Base-by-base conservation (phyloP, 1,284 basidiomycete genomes). In the Farysia itapuensis region DNA sequence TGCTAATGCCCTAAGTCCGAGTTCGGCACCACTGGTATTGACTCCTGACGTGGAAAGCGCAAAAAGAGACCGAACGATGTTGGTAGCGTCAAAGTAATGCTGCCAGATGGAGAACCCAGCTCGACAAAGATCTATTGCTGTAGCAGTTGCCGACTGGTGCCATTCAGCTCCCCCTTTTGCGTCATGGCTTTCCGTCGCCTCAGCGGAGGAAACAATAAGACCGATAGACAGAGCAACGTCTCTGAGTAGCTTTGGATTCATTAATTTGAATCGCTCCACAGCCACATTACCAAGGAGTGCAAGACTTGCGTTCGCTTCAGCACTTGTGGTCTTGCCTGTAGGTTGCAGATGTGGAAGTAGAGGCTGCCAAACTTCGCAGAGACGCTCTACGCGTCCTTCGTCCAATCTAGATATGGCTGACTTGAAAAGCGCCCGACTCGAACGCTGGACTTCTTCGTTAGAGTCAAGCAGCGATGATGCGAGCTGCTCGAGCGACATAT, bases 41-140 rank as follows among this genome's bases (percentile, higher is more conserved):
- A 87, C 87, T 67, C 90, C 90, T 37, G 84, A 81, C 15, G 90
- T 91, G 0, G 91, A 86, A 14, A 96, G 82, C 14, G 80, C 82
- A 75, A 95, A 95, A 5, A 98, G 81, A 0, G 86, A 84, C 1
- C 93, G 86, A 16, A 98, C 81, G 46, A 96, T 85, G 52, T 87
- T 86, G 80, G 92, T 88, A 0, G 91, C 86, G 65, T 98, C 93
- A 43, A 93, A 83, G 68, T 93, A 93, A 61, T 92, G 86, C 74
- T 94, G 92, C 90, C 92, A 97, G 32, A 91, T 86, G 31, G 86
- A 83, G 75, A 96, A 97, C 0, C 92, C 92, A 35, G 86, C 85
- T 3, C 87, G 86, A 68, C 88, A 92, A 9, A 97, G 81, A 70
- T 97, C 92, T 57, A 96, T 86, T 0, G 89, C 91, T 2, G 95